A percentile compares a stretch with the other conserved stretches of the same genome.
These are phyloP conservation scores for Panaeolus cyanescens DNA, from an alignment of 768 basidiomycete species.

Conservation along the genomic window DNA sequence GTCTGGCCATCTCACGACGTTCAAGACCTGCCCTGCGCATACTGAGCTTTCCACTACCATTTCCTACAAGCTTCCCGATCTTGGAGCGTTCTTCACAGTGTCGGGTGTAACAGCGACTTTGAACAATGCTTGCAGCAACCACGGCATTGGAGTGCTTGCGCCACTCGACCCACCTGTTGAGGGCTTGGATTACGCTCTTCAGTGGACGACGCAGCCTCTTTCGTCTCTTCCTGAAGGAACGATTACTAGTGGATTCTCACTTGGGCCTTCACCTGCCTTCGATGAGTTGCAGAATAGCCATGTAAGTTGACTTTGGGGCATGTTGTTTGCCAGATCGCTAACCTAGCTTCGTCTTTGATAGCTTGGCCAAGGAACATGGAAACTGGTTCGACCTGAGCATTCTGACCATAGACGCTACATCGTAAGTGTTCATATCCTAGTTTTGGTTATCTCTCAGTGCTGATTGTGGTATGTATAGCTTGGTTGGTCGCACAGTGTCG, in stretches of 20 bases:
- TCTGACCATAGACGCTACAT: too few relatives aligned
- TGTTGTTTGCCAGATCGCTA: too few relatives aligned
- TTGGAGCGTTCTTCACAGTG: conserved; percentile 6
- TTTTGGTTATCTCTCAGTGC: too few relatives aligned
- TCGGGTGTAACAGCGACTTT: background rate
- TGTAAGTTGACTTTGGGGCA: background rate
- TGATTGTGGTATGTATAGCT: too few relatives aligned
- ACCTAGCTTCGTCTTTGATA: too few relatives aligned
- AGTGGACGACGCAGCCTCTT: background rate
- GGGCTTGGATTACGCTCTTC: conserved; percentile 1
- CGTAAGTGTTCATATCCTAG: too few relatives aligned
- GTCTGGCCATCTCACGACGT: conserved; percentile 5
- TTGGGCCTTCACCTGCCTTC: conserved; percentile 1
- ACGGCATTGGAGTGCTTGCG: background rate
- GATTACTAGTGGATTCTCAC: conserved; percentile 1
- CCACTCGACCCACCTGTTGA: background rate
- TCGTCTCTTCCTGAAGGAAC: background rate
- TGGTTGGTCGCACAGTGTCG: too few relatives aligned
- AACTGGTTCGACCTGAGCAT: too few relatives aligned
- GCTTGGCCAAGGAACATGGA: too few relatives aligned
- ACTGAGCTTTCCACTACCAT: background rate
- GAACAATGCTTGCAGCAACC: conserved; percentile 3
- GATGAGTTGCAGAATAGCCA: conserved; percentile 4
- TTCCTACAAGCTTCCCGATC: background rate
- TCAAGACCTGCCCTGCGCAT: background rate